Evolutionary conservation across 805 yeast species (phyloP), one percentile per base, ranked within the genome.

Genomic region (Huiozyma sinensis): DNA sequence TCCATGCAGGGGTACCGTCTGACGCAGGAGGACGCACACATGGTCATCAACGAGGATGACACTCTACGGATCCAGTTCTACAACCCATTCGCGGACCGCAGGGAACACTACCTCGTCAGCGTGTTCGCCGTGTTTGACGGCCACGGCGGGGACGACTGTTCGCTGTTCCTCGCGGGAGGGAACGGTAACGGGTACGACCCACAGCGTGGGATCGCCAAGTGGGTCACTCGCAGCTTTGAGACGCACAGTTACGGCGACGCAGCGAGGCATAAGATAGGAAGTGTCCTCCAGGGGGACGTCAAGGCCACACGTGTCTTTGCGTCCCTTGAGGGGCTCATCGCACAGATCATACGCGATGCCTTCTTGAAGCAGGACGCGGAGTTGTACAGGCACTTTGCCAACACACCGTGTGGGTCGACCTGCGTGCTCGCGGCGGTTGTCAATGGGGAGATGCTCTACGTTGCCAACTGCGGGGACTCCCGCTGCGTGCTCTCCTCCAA

Each of bases 121-220:
- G 70, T 83, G 3, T 81, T 79, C 58, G 87, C 82, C 0, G 83
- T 83, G 1, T 83, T 81, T 61, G 94, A 83, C 61, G 94, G 94
- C 2, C 94, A 83, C 59, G 94, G 94, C 2, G 89, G 90, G 11
- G 68, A 72, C 6, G 71, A 72, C 28, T 71, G 83, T 24, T 78
- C 89, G 1, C 69, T 69, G 33, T 75, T 66, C 48, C 61, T 83
- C 5, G 69, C 78, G 36, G 24, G 24, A 17, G 62, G 49, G n/a
- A 44, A 47, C 32, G 42, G 37, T 5, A 42, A 40, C 35, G 51
- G 43, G 31, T 49, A 49, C 43, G 46, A 38, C 29, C 49, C 48
- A 24, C 44, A 42, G 24, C 46, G 43, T 39, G 63, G 65, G 2
- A 31, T 60, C 10, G 53, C 57, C 6, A 58, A 56, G 46, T 60